Evolutionary conservation across 371 early-diverging fungal species (phyloP).

Genomic region (Mucor piriformis): DNA sequence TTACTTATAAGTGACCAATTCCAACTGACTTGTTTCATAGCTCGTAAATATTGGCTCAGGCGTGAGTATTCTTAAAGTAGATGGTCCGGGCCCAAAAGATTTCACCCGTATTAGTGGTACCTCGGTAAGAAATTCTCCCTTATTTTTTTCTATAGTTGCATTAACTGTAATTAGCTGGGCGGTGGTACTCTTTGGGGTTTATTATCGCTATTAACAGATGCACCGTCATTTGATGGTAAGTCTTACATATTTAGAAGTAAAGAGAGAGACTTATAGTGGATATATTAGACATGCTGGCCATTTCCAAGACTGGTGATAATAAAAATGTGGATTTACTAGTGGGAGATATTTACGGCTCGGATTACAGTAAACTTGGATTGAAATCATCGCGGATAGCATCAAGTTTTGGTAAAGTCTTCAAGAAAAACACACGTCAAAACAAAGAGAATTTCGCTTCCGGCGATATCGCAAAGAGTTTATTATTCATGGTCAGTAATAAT

Average conservation of each 20-base stretch:
- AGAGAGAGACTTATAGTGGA: neutral
- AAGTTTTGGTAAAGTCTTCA: slow-evolving; percentile 94
- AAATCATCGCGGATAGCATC: slow-evolving; percentile 92
- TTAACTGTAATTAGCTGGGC: slow-evolving; percentile 64
- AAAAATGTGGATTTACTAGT: slow-evolving; percentile 92
- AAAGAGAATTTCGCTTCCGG: slow-evolving; percentile 67
- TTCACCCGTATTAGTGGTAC: slow-evolving; percentile 91
- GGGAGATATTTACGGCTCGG: slow-evolving; percentile 95
- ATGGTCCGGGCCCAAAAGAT: slow-evolving; percentile 62
- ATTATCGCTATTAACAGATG: slow-evolving; percentile 81
- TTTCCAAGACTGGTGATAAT: slow-evolving; percentile 91
- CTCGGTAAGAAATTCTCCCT: slow-evolving; percentile 63
- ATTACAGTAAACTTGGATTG: slow-evolving; percentile 83
- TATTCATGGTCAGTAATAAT: slow-evolving; percentile 95
- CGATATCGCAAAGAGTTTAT: slow-evolving; percentile 86
- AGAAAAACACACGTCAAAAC: slow-evolving; percentile 64
- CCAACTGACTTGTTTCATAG: slow-evolving; percentile 29
- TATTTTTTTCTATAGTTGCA: neutral
- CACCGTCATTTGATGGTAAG: slow-evolving; percentile 81
- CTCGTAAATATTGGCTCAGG: slow-evolving; percentile 93
- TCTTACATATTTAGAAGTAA: neutral
- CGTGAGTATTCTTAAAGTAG: slow-evolving; percentile 86
- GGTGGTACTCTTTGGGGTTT: slow-evolving; percentile 98
- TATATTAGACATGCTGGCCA: slow-evolving; percentile 84
- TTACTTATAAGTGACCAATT: neutral